These are phyloP conservation scores for Colletotrichum phormii DNA, from an alignment of 2,329 filamentous ascomycete species.

Conservation along the genomic window DNA sequence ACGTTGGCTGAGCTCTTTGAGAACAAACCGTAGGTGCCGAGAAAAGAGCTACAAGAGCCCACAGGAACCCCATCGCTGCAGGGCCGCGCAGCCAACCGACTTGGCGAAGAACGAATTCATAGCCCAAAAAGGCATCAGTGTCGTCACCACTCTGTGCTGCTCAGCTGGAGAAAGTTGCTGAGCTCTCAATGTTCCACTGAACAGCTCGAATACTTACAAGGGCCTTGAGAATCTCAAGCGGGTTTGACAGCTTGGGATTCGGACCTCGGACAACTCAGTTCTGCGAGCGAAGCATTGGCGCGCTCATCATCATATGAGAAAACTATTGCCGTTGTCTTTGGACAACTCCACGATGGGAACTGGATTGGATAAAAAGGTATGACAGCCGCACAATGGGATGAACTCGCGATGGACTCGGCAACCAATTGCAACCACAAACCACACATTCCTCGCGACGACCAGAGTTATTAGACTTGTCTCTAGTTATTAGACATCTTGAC, in stretches of 20 bases:
- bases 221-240: no score
- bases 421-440: not conserved
- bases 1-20: not conserved
- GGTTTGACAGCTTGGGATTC: not conserved
- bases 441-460: not conserved
- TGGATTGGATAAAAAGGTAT: slow-evolving; percentile 11
- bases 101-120: slow-evolving; percentile 29
- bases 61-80: slow-evolving; percentile 10
- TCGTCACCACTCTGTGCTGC: slow-evolving; percentile 30
- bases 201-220: not conserved
- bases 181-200: not conserved
- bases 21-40: no score
- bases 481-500: not conserved
- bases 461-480: slow-evolving; percentile 29
- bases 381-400: not conserved
- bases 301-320: slow-evolving; percentile 27
- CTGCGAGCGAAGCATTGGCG: slow-evolving; percentile 35
- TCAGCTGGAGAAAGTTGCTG: not conserved
- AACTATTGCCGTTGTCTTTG: not conserved
- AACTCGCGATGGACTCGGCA: not conserved
- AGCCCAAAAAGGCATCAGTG: slow-evolving; percentile 30
- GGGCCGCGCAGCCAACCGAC: slow-evolving; percentile 22
- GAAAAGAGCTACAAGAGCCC: not conserved
- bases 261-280: slow-evolving; percentile 34
- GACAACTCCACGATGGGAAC: slow-evolving; percentile 1